Base-by-base conservation (phyloP, 805 yeast genomes). In the Saturnispora galanensis region DNA sequence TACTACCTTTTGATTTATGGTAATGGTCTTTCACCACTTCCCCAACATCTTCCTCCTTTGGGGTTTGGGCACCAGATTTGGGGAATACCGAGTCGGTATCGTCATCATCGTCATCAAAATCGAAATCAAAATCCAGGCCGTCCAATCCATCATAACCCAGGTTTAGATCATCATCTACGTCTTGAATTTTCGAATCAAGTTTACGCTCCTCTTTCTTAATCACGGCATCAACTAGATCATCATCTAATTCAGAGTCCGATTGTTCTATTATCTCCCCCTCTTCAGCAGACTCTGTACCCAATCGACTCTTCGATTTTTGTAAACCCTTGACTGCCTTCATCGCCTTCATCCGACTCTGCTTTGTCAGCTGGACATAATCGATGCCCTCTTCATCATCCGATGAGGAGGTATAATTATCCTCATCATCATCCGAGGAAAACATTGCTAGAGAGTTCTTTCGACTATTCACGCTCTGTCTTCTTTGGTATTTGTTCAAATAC, bases 351-450 rank as follows among this genome's bases (percentile, higher is more conserved):
- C 81, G 77, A 49, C 78, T 68, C 57, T 81, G 82, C 9, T 81
- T 84, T 31, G 84, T 83, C 48, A 84, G 62, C 57, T 74, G 76
- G 12, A 83, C 84, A 58, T 80, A 81, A 62, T 84, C 90, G 2
- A 82, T 77, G 52, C 77, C 79, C 32, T 78, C 79, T 52, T 76
- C 81, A 0, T 81, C 76, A 10, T 79, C 73, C 10, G 73, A 66
- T 2, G 59, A 56, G 12, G 58, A 56, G 13, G 58, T 59, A 10
- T 64, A 64, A 13, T 57, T 60, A 15, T 60, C 60, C 2, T 63
- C 64, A 17, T 59, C 62, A 8, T 44, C 41, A 15, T 47, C 43
- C 5, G 29, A 21, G 8, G 46, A 38, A 5, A 38, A 44, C 31
- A 32, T 28, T 16, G 42, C 38, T 15, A 38, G n/a, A 10, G 41